A percentile compares a stretch with the other conserved stretches of the same genome.
These are phyloP conservation scores for Globisporangium canariense DNA, from an alignment of 352 stramenopile species.

Conservation along the genomic window DNA sequence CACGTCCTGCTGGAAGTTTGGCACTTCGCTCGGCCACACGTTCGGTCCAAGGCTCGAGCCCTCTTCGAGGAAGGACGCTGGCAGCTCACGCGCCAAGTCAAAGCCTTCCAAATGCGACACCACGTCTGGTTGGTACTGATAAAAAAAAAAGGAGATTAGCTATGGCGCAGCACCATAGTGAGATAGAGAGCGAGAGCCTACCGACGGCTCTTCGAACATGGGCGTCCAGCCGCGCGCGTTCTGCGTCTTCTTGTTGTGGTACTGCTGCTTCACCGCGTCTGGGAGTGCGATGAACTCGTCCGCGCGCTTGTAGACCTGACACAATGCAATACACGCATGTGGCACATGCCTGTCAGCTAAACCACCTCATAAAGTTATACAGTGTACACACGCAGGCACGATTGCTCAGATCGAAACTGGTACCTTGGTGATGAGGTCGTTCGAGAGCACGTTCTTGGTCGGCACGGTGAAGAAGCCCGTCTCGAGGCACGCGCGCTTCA, in stretches of 20 bases:
- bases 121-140: slow-evolving; percentile 73
- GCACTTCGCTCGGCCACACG: slow-evolving; percentile 64
- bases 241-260: slow-evolving; percentile 71
- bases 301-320: slow-evolving; percentile 50
- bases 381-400: background rate
- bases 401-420: background rate
- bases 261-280: slow-evolving; percentile 59
- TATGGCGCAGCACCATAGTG: background rate
- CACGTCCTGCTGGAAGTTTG: slow-evolving; percentile 61
- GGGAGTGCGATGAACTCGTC: slow-evolving; percentile 73
- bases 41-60: slow-evolving; percentile 74
- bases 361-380: background rate
- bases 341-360: background rate
- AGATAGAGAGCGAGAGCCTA: slow-evolving; percentile 17
- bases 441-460: slow-evolving; percentile 49
- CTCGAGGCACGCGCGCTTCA: slow-evolving; percentile 52
- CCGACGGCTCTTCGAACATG: slow-evolving; percentile 81
- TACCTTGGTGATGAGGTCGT: slow-evolving; percentile 48
- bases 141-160: background rate
- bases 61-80: slow-evolving; percentile 47
- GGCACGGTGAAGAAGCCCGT: slow-evolving; percentile 81
- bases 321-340: background rate
- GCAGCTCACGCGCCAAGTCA: slow-evolving; percentile 61
- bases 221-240: slow-evolving; percentile 78
- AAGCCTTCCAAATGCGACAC: slow-evolving; percentile 77